phyloP scores from a whole-genome alignment of 805 yeast genomes.

The Suhomyces kilbournensis region DNA sequence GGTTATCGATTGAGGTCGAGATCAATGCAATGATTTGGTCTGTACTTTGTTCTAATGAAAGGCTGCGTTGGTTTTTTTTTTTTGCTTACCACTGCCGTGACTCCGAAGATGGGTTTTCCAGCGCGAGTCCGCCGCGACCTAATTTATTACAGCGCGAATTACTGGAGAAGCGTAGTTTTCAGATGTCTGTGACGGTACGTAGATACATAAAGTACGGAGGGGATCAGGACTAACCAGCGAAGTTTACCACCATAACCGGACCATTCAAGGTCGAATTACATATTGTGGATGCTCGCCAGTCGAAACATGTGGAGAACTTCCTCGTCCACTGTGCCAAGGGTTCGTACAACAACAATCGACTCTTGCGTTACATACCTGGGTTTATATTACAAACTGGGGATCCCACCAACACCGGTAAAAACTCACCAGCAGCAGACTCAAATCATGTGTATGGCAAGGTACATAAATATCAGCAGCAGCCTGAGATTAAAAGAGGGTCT shows the following conservation, averaged over 20 bases:
- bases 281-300: slow-evolving; percentile 4
- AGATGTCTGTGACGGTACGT: slow-evolving; percentile 12
- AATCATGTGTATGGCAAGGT: not conserved
- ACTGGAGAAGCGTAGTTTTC: not conserved
- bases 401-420: slow-evolving; percentile 15
- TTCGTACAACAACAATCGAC: slow-evolving; percentile 11
- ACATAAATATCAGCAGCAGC: not conserved
- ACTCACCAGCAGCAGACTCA: slow-evolving; percentile 11
- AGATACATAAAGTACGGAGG: not conserved
- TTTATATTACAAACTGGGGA: slow-evolving; percentile 23
- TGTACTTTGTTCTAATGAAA: no score
- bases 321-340: slow-evolving; percentile 22
- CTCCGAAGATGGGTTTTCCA: not conserved
- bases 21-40: not conserved
- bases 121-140: not conserved
- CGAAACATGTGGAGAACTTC: slow-evolving; percentile 17
- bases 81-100: not conserved
- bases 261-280: slow-evolving; percentile 13
- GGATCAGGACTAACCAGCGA: slow-evolving; percentile 1
- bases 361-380: slow-evolving; percentile 16
- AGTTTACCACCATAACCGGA: slow-evolving; percentile 18
- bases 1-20: not conserved
- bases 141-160: not conserved
- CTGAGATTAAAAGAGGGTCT: slow-evolving; percentile 12
- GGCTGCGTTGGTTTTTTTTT: not conserved